Conservation (phyloP, 1,284 basidiomycete species). For the Agaricales sp. region DNA sequence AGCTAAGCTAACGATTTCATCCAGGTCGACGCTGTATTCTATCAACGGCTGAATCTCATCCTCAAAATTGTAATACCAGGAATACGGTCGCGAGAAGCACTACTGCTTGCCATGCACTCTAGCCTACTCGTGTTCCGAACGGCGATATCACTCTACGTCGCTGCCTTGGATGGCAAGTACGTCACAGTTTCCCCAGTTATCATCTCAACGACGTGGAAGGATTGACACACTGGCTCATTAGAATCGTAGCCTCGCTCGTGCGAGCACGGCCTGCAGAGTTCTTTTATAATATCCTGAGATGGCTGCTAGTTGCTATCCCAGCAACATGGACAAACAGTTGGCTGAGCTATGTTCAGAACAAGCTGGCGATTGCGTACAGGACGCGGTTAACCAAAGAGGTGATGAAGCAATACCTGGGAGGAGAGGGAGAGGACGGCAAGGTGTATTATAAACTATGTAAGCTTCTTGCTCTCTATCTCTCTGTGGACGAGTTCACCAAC, state of each 20-base stretch:
- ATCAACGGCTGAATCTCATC: constrained; percentile 69
- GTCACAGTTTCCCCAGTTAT: constrained; percentile 18
- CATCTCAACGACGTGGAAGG: constrained; percentile 4
- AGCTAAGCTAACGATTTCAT: constrained; percentile 3
- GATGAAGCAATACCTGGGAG: constrained; percentile 78
- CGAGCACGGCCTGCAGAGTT: constrained; percentile 77
- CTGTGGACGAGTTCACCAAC: background rate
- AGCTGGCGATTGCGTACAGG: constrained; percentile 87
- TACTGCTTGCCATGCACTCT: constrained; percentile 82
- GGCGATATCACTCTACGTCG: constrained; percentile 91
- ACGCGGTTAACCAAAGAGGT: constrained; percentile 81
- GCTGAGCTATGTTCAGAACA: constrained; percentile 90
- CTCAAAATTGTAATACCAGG: constrained; percentile 87
- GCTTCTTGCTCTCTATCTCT: constrained; percentile 17
- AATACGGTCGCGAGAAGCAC: constrained; percentile 76
- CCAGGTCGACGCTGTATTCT: constrained; percentile 89
- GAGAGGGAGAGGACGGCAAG: constrained; percentile 59
- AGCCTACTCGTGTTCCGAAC: constrained; percentile 84
- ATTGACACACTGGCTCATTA: constrained; percentile 19
- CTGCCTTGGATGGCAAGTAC: constrained; percentile 86
- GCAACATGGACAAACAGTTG: constrained; percentile 97
- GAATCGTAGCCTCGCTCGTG: constrained; percentile 94
- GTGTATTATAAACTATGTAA: constrained; percentile 88
- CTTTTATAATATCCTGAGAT: constrained; percentile 77
- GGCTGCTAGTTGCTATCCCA: constrained; percentile 91